Conservation (phyloP, 345 rosid genomes). For the Streptanthus diversifolius region DNA sequence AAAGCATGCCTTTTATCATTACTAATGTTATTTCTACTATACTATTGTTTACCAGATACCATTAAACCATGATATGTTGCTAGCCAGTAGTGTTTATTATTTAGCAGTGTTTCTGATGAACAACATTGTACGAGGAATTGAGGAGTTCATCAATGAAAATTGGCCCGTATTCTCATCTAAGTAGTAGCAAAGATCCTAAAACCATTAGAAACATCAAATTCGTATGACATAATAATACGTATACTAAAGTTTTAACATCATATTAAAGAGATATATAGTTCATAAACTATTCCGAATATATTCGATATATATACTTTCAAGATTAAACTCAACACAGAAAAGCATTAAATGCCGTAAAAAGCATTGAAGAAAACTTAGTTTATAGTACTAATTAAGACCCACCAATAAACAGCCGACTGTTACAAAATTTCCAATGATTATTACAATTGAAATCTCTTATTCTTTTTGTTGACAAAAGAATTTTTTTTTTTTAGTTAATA, state of each 20-base stretch:
- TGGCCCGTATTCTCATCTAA: neutral
- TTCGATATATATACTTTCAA: neutral
- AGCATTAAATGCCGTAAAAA: neutral
- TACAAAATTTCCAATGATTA: constrained; percentile 14
- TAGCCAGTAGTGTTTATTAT: neutral
- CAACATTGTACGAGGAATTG: neutral
- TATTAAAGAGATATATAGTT: neutral
- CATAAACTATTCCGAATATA: neutral
- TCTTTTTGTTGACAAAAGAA: neutral
- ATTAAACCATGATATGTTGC: neutral
- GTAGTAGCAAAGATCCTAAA: neutral
- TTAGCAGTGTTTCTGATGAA: neutral
- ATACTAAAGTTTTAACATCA: neutral
- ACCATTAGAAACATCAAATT: neutral
- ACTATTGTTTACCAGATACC: neutral
- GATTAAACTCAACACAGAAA: neutral
- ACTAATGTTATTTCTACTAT: neutral
- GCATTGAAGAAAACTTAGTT: neutral
- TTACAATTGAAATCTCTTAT: constrained; percentile 5
- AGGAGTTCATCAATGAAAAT: neutral
- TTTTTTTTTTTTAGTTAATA: neutral
- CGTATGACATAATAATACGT: neutral
- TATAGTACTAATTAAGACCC: neutral
- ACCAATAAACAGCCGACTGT: neutral
- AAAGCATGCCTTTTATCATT: neutral